These are phyloP conservation scores for Trypanosoma vivax DNA, from an alignment of 208 protist species.

Conservation along the genomic window DNA sequence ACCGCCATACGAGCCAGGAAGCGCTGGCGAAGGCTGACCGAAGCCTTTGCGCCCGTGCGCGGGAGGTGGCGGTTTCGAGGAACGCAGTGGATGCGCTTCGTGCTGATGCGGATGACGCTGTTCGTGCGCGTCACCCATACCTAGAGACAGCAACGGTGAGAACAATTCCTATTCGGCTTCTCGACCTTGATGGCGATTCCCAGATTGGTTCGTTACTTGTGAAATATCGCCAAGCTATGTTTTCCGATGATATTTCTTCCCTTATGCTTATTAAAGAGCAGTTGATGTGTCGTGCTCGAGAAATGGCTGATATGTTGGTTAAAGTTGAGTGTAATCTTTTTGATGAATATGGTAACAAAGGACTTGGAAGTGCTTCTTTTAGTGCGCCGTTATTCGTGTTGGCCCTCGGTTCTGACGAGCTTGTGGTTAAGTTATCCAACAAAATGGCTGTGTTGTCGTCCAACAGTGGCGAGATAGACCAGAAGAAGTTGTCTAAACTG, in stretches of 20 bases:
- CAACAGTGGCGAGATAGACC: conserved; percentile 14
- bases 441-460: neutral
- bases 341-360: too few species aligned
- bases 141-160: conserved; percentile 33
- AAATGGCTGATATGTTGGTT: too few species aligned
- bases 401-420: too few species aligned
- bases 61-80: neutral
- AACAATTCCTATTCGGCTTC: conserved; percentile 33
- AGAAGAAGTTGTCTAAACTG: conserved; percentile 15
- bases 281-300: too few species aligned
- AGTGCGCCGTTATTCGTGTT: too few species aligned
- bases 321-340: too few species aligned
- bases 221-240: too few species aligned
- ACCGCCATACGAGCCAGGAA: conserved; percentile 16
- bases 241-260: too few species aligned
- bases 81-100: conserved; percentile 37
- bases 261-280: too few species aligned
- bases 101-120: conserved; percentile 46
- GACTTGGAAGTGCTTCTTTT: too few species aligned
- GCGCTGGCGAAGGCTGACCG: conserved; percentile 23
- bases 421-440: neutral
- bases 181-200: conserved; percentile 29
- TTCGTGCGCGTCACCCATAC: conserved; percentile 55
- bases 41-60: conserved; percentile 24
- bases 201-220: neutral